Percentiles rank a stretch among this genome's conserved stretches.
Evolutionary conservation across 352 stramenopile genomes (phyloP).

Genomic region (Phytophthora pini): DNA sequence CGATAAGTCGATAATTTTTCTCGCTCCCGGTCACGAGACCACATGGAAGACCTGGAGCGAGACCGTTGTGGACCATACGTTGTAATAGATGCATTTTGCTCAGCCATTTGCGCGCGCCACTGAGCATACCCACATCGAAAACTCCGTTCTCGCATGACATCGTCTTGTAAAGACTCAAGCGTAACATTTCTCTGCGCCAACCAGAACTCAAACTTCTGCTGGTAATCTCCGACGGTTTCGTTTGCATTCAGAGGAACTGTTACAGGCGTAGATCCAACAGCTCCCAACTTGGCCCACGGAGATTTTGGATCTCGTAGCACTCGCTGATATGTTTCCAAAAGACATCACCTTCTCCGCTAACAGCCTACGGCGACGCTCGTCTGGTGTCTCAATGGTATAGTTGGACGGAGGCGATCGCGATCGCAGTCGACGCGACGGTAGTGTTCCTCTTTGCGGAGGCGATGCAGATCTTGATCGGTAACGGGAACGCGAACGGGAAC

Average conservation of each 20-base stretch:
- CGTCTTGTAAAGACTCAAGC: constrained; percentile 13
- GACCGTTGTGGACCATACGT: not conserved
- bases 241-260: constrained; percentile 17
- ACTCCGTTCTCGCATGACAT: constrained; percentile 15
- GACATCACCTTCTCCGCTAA: constrained; percentile 28
- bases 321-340: constrained; percentile 17
- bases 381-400: constrained; percentile 9
- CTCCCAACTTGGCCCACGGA: constrained; percentile 10
- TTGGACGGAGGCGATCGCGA: constrained; percentile 20
- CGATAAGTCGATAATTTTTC: constrained; percentile 1
- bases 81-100: not conserved
- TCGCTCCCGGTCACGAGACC: not conserved
- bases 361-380: constrained; percentile 15
- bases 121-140: constrained; percentile 29
- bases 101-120: constrained; percentile 21
- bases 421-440: constrained; percentile 13
- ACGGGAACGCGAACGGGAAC: constrained; percentile 15
- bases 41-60: constrained; percentile 3
- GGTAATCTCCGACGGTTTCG: constrained; percentile 24
- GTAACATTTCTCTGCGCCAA: constrained; percentile 25
- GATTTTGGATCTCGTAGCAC: constrained; percentile 13
- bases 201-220: constrained; percentile 41
- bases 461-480: constrained; percentile 19
- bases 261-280: constrained; percentile 7
- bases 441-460: constrained; percentile 7